A percentile compares a stretch with the other conserved stretches of the same genome.
Evolutionary conservation across 1,284 basidiomycete species (phyloP).

Genomic region (Mycosarcoma mackinlayi): DNA sequence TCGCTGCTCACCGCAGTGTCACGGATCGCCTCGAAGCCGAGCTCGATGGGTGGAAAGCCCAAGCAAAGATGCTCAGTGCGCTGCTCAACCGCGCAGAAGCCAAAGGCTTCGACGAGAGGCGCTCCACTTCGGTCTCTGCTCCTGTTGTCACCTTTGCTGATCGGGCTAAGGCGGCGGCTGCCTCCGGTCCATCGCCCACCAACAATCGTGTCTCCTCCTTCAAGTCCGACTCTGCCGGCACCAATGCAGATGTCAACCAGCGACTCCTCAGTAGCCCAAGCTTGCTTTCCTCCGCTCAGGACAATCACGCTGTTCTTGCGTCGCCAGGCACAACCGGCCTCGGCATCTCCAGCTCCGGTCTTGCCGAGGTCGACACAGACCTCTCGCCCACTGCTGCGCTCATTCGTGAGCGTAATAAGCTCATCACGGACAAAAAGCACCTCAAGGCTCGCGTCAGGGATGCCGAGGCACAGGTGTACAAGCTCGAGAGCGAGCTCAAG

Average conservation of each 20-base stretch:
- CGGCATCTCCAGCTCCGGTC: slow-evolving; percentile 38
- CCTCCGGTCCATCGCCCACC: slow-evolving; percentile 22
- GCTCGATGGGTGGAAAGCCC: slow-evolving; percentile 60
- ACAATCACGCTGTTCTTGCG: slow-evolving; percentile 2
- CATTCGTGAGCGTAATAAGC: slow-evolving; percentile 63
- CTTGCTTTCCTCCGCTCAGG: slow-evolving; percentile 27
- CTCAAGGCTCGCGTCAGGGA: slow-evolving; percentile 62
- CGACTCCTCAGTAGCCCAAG: slow-evolving; percentile 34
- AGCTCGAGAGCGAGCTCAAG: slow-evolving; percentile 64
- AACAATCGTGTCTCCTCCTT: slow-evolving; percentile 31
- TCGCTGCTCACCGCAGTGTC: slow-evolving; percentile 52
- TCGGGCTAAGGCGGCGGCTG: slow-evolving; percentile 28
- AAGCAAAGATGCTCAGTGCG: slow-evolving; percentile 64
- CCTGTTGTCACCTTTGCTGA: slow-evolving; percentile 34
- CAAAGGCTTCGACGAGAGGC: slow-evolving; percentile 43
- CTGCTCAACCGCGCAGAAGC: slow-evolving; percentile 58
- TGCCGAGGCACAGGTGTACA: slow-evolving; percentile 61
- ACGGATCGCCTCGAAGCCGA: slow-evolving; percentile 63
- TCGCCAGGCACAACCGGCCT: slow-evolving; percentile 31
- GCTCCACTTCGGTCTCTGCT: slow-evolving; percentile 17
- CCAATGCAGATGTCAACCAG: slow-evolving; percentile 16
- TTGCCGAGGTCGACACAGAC: slow-evolving; percentile 32
- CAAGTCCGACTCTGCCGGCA: slow-evolving; percentile 16
- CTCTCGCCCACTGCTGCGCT: slow-evolving; percentile 50
- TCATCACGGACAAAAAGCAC: slow-evolving; percentile 64